These are phyloP conservation scores for Malus asiatica DNA, from an alignment of 306 rosid species.

Conservation along the genomic window DNA sequence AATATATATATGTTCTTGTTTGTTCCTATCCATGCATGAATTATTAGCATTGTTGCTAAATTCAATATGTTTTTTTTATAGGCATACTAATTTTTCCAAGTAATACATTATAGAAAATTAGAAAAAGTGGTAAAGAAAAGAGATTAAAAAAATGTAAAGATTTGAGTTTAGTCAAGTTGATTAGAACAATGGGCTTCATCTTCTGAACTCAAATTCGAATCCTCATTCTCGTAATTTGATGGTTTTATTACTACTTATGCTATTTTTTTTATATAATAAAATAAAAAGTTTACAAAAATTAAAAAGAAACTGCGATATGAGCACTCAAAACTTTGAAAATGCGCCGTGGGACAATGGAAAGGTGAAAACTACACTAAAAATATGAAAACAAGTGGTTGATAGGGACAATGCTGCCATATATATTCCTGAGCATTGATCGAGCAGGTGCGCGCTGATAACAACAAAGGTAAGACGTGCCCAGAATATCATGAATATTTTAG, in stretches of 20 bases:
- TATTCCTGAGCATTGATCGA: constrained; percentile 29
- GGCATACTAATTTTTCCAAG: not conserved
- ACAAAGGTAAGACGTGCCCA: constrained; percentile 48
- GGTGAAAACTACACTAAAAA: constrained; percentile 15
- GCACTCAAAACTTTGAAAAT: not conserved
- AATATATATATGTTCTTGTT: constrained; percentile 25
- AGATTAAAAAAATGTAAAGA: not conserved
- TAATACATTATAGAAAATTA: too few species aligned
- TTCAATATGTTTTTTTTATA: constrained; percentile 14
- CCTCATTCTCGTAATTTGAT: not conserved
- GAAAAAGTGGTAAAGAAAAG: not conserved
- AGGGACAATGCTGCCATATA: constrained; percentile 40
- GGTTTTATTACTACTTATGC: too few species aligned
- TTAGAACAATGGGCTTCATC: too few species aligned
- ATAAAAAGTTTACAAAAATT: not conserved
- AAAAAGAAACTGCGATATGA: not conserved
- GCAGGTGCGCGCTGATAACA: constrained; percentile 31
- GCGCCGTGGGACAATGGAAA: not conserved
- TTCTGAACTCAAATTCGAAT: not conserved
- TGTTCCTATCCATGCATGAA: constrained; percentile 40
- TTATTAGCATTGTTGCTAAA: constrained; percentile 32
- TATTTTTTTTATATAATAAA: not conserved
- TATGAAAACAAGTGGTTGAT: constrained; percentile 12
- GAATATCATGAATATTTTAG: constrained; percentile 45
- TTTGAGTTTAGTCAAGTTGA: not conserved